Percentiles rank a stretch among this genome's conserved stretches.
Conservation (phyloP, 108 stramenopile genomes). For the Fistulifera solaris region DNA sequence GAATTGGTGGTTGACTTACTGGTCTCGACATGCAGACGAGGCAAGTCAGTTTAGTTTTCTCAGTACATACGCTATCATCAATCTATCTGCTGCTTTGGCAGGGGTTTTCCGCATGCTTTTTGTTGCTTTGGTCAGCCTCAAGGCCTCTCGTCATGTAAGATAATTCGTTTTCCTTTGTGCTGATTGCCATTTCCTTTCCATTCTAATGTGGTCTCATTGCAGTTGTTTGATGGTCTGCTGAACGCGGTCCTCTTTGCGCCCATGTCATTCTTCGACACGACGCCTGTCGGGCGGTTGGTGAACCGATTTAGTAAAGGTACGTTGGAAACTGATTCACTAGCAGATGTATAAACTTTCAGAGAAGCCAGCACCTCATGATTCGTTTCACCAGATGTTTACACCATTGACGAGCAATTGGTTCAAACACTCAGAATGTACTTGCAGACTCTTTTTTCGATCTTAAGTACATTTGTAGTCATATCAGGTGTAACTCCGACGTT, state of each 20-base stretch:
- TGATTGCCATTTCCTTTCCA: background rate
- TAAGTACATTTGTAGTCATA: conserved; percentile 71
- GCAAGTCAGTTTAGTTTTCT: conserved; percentile 21
- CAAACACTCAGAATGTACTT: conserved; percentile 60
- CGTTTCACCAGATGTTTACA: conserved; percentile 70
- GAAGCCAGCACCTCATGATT: background rate
- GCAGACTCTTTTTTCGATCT: conserved; percentile 48
- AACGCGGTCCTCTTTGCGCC: conserved; percentile 65
- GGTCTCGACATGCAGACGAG: conserved; percentile 23
- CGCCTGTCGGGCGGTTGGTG: conserved; percentile 46
- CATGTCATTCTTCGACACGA: conserved; percentile 77
- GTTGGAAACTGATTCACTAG: background rate
- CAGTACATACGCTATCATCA: conserved; percentile 51
- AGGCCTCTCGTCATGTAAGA: conserved; percentile 30
- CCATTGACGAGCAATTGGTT: conserved; percentile 86
- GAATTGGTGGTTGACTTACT: conserved; percentile 71
- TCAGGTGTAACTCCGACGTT: conserved; percentile 56
- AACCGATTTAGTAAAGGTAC: conserved; percentile 52
- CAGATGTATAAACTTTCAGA: background rate
- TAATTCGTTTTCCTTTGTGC: background rate
- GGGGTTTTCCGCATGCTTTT: conserved; percentile 32
- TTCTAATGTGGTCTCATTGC: background rate
- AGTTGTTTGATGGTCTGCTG: conserved; percentile 45
- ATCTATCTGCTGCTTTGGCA: conserved; percentile 35
- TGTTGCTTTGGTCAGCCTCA: conserved; percentile 32